Conservation (phyloP, 805 yeast species). For the Zygoascus tannicola region DNA sequence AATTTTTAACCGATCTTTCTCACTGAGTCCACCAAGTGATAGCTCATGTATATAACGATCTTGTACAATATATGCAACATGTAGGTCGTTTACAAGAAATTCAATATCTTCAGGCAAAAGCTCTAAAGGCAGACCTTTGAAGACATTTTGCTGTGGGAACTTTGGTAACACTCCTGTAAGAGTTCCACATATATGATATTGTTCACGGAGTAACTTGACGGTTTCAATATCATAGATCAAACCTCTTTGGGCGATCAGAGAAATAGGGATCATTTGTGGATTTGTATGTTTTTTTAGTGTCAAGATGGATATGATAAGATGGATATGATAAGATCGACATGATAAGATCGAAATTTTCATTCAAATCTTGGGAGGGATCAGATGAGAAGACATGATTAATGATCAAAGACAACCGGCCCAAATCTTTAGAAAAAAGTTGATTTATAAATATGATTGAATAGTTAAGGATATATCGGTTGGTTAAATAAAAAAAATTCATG, state of each 20-base stretch:
- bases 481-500: too few relatives aligned
- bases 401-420: too few relatives aligned
- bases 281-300: conserved; percentile 42
- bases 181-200: conserved; percentile 62
- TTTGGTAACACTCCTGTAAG: conserved; percentile 74
- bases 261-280: conserved; percentile 39
- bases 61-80: conserved; percentile 38
- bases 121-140: conserved; percentile 73
- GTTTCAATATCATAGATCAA: conserved; percentile 51
- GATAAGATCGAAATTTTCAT: too few relatives aligned
- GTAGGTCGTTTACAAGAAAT: conserved; percentile 44
- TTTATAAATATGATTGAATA: background rate
- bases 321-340: too few relatives aligned
- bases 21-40: conserved; percentile 12
- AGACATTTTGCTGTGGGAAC: conserved; percentile 91
- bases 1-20: conserved; percentile 14
- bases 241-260: conserved; percentile 36
- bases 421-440: background rate
- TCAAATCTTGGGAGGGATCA: too few relatives aligned
- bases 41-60: conserved; percentile 26
- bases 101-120: conserved; percentile 63
- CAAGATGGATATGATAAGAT: background rate
- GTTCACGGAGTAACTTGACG: conserved; percentile 43
- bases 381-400: too few relatives aligned
- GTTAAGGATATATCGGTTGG: background rate